These are phyloP conservation scores for Polychaeton citri DNA, from an alignment of 2,329 filamentous ascomycete species.

Conservation along the genomic window DNA sequence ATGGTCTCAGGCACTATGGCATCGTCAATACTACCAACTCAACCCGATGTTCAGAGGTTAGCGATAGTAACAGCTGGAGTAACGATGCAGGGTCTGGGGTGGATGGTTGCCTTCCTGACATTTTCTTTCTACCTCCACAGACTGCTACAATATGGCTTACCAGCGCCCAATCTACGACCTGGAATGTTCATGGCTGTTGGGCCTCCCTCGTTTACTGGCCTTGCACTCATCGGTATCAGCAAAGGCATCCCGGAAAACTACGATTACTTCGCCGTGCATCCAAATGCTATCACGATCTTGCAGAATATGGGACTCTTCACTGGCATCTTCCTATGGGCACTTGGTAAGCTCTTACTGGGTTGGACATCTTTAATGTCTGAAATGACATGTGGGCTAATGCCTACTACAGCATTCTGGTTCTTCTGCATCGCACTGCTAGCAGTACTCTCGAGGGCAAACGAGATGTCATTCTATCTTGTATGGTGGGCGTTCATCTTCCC, in stretches of 20 bases:
- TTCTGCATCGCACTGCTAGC: slow-evolving; percentile 13
- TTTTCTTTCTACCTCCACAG: slow-evolving; percentile 29
- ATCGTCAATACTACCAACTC: slow-evolving; percentile 18
- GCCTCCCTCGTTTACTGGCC: slow-evolving; percentile 18
- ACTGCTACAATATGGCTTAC: slow-evolving; percentile 30
- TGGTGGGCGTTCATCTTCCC: slow-evolving; percentile 56
- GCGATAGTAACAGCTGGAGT: slow-evolving; percentile 33
- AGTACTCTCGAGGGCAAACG: slow-evolving; percentile 6
- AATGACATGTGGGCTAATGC: slow-evolving; percentile 37
- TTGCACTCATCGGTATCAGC: slow-evolving; percentile 14
- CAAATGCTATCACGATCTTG: too few relatives aligned
- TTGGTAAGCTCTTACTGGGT: too few relatives aligned
- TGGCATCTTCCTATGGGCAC: too few relatives aligned
- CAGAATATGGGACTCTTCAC: too few relatives aligned
- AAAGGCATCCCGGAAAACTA: slow-evolving; percentile 9
- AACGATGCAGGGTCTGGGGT: slow-evolving; percentile 33
- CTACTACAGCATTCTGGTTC: slow-evolving; percentile 38
- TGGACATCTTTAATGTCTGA: too few relatives aligned
- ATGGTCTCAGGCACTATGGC: slow-evolving; percentile 24
- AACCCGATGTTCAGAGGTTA: slow-evolving; percentile 20
- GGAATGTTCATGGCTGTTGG: slow-evolving; percentile 42
- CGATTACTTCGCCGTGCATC: slow-evolving; percentile 11
- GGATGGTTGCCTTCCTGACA: slow-evolving; percentile 31
- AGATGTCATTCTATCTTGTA: slow-evolving; percentile 28
- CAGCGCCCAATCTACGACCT: slow-evolving; percentile 25